phyloP scores from a whole-genome alignment of 2,329 filamentous ascomycete genomes.

The Ascocoryne sarcoides region DNA sequence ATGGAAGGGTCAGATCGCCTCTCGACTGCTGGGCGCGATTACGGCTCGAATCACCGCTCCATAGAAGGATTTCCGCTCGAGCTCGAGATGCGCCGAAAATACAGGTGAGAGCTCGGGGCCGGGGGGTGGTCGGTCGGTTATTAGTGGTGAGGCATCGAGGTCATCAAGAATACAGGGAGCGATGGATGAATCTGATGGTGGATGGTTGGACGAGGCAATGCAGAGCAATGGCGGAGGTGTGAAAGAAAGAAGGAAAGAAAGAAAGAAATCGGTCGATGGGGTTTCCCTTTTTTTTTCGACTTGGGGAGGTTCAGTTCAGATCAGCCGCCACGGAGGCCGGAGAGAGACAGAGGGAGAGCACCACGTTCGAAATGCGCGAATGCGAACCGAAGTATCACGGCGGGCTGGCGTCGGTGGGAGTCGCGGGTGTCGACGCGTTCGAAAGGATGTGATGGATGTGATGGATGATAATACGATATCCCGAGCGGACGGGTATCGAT shows the following conservation, averaged over 20 bases:
- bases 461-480: neutral
- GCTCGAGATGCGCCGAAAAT: neutral
- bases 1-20: too few relatives aligned
- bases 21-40: too few relatives aligned
- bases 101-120: conserved; percentile 1
- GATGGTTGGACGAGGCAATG: conserved; percentile 7
- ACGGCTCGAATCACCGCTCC: conserved; percentile 13
- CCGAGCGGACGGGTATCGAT: neutral
- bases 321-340: conserved; percentile 3
- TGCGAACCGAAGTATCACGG: conserved; percentile 5
- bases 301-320: conserved; percentile 4
- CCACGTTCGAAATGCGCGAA: neutral
- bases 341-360: neutral
- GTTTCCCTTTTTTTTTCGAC: conserved; percentile 6
- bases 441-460: conserved; percentile 1
- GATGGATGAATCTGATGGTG: conserved; percentile 5
- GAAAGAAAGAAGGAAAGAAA: too few relatives aligned
- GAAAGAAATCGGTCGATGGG: neutral
- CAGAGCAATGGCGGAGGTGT: too few relatives aligned
- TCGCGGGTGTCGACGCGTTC: conserved; percentile 3
- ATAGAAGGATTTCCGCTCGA: conserved; percentile 14
- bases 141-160: conserved; percentile 13
- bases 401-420: too few relatives aligned
- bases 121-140: too few relatives aligned
- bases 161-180: conserved; percentile 3